Evolutionary conservation across 352 stramenopile species (phyloP).

Genomic region (Phytophthora agathidicida): DNA sequence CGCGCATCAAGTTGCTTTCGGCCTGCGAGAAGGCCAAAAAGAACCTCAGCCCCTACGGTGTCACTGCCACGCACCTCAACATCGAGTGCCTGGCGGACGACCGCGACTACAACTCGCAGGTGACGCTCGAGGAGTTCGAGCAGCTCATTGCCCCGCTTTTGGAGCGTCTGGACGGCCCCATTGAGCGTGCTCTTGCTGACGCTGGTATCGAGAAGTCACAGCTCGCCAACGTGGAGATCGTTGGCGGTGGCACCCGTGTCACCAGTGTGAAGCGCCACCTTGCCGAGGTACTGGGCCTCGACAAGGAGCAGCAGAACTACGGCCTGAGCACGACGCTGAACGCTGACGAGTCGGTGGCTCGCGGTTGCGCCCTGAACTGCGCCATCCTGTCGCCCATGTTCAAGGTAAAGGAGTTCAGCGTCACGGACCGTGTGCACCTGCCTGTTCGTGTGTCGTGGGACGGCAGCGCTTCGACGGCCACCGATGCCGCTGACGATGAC

Average conservation of each 20-base stretch:
- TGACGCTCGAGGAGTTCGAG: slow-evolving; percentile 97
- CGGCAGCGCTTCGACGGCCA: slow-evolving; percentile 54
- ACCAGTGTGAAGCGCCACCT: slow-evolving; percentile 96
- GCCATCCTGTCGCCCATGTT: slow-evolving; percentile 99
- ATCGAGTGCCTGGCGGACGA: slow-evolving; percentile 99
- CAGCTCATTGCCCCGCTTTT: slow-evolving; percentile 91
- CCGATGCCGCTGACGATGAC: slow-evolving; percentile 64
- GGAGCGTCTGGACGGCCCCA: slow-evolving; percentile 80
- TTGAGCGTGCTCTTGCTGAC: slow-evolving; percentile 86
- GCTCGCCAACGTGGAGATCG: slow-evolving; percentile 94
- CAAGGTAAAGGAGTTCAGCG: slow-evolving; percentile 95
- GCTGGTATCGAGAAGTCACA: slow-evolving; percentile 92
- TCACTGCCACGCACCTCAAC: slow-evolving; percentile 96
- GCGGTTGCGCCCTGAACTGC: slow-evolving; percentile 97
- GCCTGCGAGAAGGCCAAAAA: slow-evolving; percentile 99
- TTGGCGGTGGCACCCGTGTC: slow-evolving; percentile 96
- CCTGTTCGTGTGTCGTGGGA: slow-evolving; percentile 96
- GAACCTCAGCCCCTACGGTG: slow-evolving; percentile 96
- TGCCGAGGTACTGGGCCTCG: slow-evolving; percentile 90
- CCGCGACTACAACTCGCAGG: slow-evolving; percentile 95
- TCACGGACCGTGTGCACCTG: slow-evolving; percentile 90
- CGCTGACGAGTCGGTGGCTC: slow-evolving; percentile 97
- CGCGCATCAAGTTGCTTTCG: slow-evolving; percentile 96
- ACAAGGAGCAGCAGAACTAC: slow-evolving; percentile 95
- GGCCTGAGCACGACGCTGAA: slow-evolving; percentile 99